These are phyloP conservation scores for Peniophora sp. DNA, from an alignment of 1,284 basidiomycete genomes.

Conservation along the genomic window DNA sequence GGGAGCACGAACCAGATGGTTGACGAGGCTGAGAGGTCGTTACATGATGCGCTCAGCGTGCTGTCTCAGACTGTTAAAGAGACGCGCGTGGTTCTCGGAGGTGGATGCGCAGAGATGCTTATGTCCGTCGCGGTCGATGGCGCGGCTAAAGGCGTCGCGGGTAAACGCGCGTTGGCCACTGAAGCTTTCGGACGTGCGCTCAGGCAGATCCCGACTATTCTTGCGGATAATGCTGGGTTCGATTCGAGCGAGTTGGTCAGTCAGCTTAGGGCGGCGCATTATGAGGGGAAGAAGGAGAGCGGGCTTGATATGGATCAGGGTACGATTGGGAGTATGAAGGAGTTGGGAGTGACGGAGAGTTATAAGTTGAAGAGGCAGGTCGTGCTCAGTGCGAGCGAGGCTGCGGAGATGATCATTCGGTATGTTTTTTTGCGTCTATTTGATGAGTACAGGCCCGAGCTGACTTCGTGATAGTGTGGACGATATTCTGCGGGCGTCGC, in stretches of 20 bases:
- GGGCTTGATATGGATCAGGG: constrained; percentile 94
- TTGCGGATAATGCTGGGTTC: constrained; percentile 97
- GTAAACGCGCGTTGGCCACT: constrained; percentile 94
- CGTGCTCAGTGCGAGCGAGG: constrained; percentile 90
- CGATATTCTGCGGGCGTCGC: constrained; percentile 59
- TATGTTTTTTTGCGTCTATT: constrained; percentile 39
- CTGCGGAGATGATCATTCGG: constrained; percentile 97
- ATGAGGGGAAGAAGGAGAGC: constrained; percentile 78
- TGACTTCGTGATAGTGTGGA: constrained; percentile 41
- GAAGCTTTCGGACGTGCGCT: constrained; percentile 89
- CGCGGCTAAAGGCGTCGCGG: constrained; percentile 76
- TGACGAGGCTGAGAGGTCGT: constrained; percentile 95
- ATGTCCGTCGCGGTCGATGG: constrained; percentile 96
- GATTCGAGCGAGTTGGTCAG: constrained; percentile 96
- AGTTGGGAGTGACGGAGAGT: constrained; percentile 88
- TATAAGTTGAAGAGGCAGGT: constrained; percentile 98
- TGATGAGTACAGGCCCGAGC: background rate
- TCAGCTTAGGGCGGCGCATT: constrained; percentile 88
- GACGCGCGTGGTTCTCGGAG: constrained; percentile 89
- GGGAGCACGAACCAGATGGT: constrained; percentile 99
- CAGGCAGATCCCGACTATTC: constrained; percentile 91
- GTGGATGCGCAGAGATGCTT: constrained; percentile 96
- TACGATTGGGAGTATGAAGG: constrained; percentile 80
- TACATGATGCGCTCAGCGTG: constrained; percentile 96
- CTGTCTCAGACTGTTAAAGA: constrained; percentile 98